A percentile compares a stretch with the other conserved stretches of the same genome.
These are phyloP conservation scores for Quercus agrifolia DNA, from an alignment of 306 rosid species.

Conservation along the genomic window DNA sequence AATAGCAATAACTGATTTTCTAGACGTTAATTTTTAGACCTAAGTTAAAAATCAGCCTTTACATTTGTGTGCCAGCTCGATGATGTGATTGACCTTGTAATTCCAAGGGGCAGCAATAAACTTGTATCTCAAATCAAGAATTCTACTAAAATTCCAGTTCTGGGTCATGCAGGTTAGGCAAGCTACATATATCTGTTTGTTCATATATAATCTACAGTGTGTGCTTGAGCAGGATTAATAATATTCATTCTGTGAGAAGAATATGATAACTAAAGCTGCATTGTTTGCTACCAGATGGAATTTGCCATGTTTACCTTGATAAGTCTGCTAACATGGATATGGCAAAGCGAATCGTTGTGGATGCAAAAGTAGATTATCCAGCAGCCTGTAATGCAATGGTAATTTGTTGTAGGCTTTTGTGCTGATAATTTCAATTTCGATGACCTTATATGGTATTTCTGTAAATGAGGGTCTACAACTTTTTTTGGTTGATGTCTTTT, in stretches of 20 bases:
- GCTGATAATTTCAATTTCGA: neutral
- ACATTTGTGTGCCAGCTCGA: slow-evolving; percentile 58
- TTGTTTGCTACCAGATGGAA: slow-evolving; percentile 73
- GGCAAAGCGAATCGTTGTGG: slow-evolving; percentile 74
- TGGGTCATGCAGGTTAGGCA: slow-evolving; percentile 94
- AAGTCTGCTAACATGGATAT: slow-evolving; percentile 88
- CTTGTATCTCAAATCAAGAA: slow-evolving; percentile 89
- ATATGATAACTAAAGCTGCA: slow-evolving; percentile 13
- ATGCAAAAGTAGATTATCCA: slow-evolving; percentile 95
- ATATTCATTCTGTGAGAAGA: slow-evolving; percentile 12
- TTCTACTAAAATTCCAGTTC: slow-evolving; percentile 94
- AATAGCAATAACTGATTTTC: slow-evolving; percentile 11
- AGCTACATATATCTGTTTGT: slow-evolving; percentile 7
- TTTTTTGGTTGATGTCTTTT: slow-evolving; percentile 8
- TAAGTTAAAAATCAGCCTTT: slow-evolving; percentile 20
- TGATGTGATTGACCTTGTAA: slow-evolving; percentile 91
- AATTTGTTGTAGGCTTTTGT: slow-evolving; percentile 16
- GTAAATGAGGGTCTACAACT: neutral
- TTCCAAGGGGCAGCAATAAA: slow-evolving; percentile 98
- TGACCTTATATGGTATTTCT: neutral
- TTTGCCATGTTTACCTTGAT: slow-evolving; percentile 90
- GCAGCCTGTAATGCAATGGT: slow-evolving; percentile 99
- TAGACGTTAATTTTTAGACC: slow-evolving; percentile 12
- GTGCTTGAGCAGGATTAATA: slow-evolving; percentile 13
- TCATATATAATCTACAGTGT: slow-evolving; percentile 1